Conservation (phyloP, 768 basidiomycete genomes). For the Russula olivacea region DNA sequence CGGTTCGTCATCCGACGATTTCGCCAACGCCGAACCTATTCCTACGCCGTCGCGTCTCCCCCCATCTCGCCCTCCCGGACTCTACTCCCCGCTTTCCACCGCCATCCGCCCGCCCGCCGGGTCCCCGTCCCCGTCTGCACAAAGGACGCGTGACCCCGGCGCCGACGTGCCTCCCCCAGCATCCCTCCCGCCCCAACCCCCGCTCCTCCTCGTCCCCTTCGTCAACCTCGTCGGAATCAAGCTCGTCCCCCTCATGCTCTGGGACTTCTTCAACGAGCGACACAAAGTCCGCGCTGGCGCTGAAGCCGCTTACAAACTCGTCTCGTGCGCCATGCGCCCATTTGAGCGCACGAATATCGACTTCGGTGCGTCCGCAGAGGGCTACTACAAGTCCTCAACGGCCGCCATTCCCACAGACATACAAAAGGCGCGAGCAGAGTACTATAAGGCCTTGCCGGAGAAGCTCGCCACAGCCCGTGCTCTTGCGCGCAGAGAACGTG, state of each 20-base stretch:
- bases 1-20: conserved; percentile 21
- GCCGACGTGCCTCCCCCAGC: conserved; percentile 45
- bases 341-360: conserved; percentile 58
- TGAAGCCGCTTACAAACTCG: conserved; percentile 71
- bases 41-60: conserved; percentile 38
- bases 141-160: conserved; percentile 27
- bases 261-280: conserved; percentile 89
- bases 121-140: conserved; percentile 24
- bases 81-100: conserved; percentile 29
- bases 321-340: conserved; percentile 57
- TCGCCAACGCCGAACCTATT: conserved; percentile 36
- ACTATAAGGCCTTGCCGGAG: conserved; percentile 64
- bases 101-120: conserved; percentile 26
- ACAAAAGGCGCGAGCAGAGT: conserved; percentile 63
- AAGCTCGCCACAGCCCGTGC: conserved; percentile 69
- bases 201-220: conserved; percentile 72
- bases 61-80: conserved; percentile 31
- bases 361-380: conserved; percentile 64
- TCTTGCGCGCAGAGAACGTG: conserved; percentile 65
- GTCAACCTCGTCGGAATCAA: conserved; percentile 72
- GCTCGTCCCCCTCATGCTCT: conserved; percentile 84
- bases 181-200: conserved; percentile 65
- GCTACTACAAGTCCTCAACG: conserved; percentile 61
- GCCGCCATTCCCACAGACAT: conserved; percentile 49
- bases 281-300: conserved; percentile 73